Evolutionary conservation across 495 filamentous ascomycete species (phyloP), one percentile per base, ranked within the genome.

Genomic region (Viridothelium virens): DNA sequence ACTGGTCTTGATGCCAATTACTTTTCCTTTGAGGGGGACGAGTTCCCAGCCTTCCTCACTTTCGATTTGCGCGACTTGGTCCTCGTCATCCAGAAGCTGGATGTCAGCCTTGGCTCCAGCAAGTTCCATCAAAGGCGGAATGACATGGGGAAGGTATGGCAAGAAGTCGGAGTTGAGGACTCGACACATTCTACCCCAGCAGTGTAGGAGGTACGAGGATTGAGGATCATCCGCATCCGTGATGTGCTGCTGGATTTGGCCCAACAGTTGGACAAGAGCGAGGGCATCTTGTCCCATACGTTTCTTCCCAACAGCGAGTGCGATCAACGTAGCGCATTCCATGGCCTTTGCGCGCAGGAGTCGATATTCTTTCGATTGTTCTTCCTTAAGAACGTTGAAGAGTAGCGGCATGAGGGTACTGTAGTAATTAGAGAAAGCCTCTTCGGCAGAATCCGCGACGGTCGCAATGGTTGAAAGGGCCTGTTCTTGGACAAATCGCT

Each of bases 31-130:
- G 37, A 97, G 82, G 2, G 95, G 95, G 38, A 99, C 91, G 68
- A 97, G 80, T 78, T 99, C 95, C 95, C 95, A 99, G 61, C 93
- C 94, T 56, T 99, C 95, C 71, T 96, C 95, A 72, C 94, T 89
- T 74, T 96, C 91, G 39, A 97, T 83, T 70, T 91, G 87, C 68
- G 94, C 90, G 41, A 95, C 89, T 75, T 97, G 89, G 39, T 96
- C 93, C 44, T 97, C 95, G 70, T 96, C 91, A 68, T 99, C 95
- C 38, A 99, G 80, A 39, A 99, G 83, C 72, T 97, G 95, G 65
- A 99, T 96, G 73, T 99, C 95, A 25, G 95, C 95, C 80, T 96
- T 97, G 44, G 95, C 95, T 64, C 89, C 89, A 9, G 94, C 95
- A 61, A 97, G 83, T 70, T 95, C 85, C 65, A 96, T 80, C 65